A percentile compares a stretch with the other conserved stretches of the same genome.
These are phyloP conservation scores for Lippia alba DNA, from an alignment of 305 asterid genomes.

Conservation along the genomic window DNA sequence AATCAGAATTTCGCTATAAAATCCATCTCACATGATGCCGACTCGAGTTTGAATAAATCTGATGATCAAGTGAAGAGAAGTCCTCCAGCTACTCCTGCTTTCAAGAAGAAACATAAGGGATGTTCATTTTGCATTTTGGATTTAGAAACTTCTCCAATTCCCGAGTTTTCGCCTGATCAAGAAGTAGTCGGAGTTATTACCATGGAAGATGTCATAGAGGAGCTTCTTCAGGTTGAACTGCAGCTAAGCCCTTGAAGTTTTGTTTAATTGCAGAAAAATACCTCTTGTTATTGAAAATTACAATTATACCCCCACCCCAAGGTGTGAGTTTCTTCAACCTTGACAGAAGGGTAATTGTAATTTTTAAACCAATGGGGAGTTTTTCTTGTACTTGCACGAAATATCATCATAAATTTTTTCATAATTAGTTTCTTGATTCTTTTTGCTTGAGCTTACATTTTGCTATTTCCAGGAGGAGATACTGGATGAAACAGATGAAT, in stretches of 20 bases:
- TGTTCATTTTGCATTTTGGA: slow-evolving; percentile 95
- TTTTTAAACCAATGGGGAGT: too few species aligned
- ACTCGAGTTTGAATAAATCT: slow-evolving; percentile 42
- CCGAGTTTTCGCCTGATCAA: slow-evolving; percentile 77
- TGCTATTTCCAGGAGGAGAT: slow-evolving; percentile 82
- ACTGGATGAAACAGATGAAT: slow-evolving; percentile 96
- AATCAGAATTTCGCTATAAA: slow-evolving; percentile 46
- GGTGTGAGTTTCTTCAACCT: too few species aligned
- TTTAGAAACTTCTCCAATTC: slow-evolving; percentile 77
- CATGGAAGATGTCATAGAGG: slow-evolving; percentile 99
- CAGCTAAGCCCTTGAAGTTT: neutral
- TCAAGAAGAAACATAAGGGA: slow-evolving; percentile 90
- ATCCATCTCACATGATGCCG: slow-evolving; percentile 45
- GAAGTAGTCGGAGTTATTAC: slow-evolving; percentile 89
- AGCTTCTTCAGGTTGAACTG: slow-evolving; percentile 90
- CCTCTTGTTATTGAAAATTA: too few species aligned
- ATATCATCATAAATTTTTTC: too few species aligned
- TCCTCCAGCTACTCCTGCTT: slow-evolving; percentile 87
- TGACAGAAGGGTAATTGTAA: too few species aligned
- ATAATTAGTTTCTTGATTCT: neutral
- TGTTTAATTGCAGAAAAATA: too few species aligned
- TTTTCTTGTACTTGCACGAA: too few species aligned
- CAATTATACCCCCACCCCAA: too few species aligned
- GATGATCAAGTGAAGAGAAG: slow-evolving; percentile 66
- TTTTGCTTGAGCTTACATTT: slow-evolving; percentile 13